Evolutionary conservation across 176 grass and related monocot species (phyloP), one percentile per base, ranked within the genome.

Genomic region (Otatea glauca): DNA sequence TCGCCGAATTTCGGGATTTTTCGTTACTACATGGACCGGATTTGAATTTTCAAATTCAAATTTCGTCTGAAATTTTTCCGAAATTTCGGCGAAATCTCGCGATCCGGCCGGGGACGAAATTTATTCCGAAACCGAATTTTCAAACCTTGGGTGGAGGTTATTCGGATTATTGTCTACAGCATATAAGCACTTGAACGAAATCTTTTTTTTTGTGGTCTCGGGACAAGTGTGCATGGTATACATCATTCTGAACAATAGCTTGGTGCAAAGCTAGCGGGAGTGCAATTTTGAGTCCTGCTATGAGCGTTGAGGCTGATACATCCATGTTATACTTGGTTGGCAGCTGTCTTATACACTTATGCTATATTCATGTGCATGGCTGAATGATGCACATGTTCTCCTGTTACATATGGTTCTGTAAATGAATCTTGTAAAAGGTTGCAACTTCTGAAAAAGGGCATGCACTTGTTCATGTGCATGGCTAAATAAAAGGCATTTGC

Each of bases 241-340:
- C 38, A 75, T 14, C 8, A 29, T 75, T 75, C 17, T 55, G 0
- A 56, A 55, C 14, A 75, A 6, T 61, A 35, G 50, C 14, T 38
- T 25, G 23, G n/a, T 23, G 4, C 58, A 38, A 75, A 75, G 4
- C 4, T 75, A 55, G 18, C 20, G 29, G 29, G 25, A 29, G 29
- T 75, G 17, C 25, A 20, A 55, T 17, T 58, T 75, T 75, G 50
- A 75, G 16, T 75, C 49, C 72, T 10, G 16, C 18, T 75, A 53
- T 35, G 29, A 34, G 24, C 50, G 0, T 79, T 86, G 32, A n/a
- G 14, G 0, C 64, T 76, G 71, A 84, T 75, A n/a, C 34, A 84
- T 5, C 15, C 7, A 55, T 84, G 43, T 34, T 43, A 53, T 61
- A 83, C 10, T 48, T 61, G 51, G n/a, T 61, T 25, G 45, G 45